Conservation (phyloP, 768 basidiomycete genomes). For the Tephrocybe sp. region DNA sequence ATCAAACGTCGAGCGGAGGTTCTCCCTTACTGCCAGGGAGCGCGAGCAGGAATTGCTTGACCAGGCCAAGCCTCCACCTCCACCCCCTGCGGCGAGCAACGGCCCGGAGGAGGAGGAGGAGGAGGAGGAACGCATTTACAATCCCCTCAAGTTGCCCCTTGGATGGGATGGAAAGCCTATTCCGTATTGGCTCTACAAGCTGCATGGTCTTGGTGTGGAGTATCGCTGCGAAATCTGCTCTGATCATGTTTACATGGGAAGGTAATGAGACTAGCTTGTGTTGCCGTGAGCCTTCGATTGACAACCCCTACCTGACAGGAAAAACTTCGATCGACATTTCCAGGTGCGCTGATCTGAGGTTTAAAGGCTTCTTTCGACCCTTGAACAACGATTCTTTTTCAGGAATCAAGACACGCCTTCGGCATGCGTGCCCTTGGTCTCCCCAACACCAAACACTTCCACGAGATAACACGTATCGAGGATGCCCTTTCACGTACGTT, state of each 20-base stretch:
- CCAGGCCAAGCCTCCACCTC: constrained; percentile 52
- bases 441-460: constrained; percentile 98
- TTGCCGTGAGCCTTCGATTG: not conserved
- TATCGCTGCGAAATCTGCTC: constrained; percentile 98
- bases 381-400: constrained; percentile 18
- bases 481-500: constrained; percentile 90
- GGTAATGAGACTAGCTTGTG: constrained; percentile 45
- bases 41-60: constrained; percentile 92
- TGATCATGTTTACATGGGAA: constrained; percentile 95
- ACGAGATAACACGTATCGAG: constrained; percentile 96
- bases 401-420: constrained; percentile 96
- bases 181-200: constrained; percentile 97
- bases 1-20: constrained; percentile 93
- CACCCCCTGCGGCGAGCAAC: constrained; percentile 44
- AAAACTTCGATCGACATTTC: constrained; percentile 96
- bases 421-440: constrained; percentile 97
- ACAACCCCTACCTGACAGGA: constrained; percentile 43
- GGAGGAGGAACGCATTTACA: constrained; percentile 96
- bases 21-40: constrained; percentile 96
- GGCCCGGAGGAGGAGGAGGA: constrained; percentile 79
- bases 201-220: constrained; percentile 97
- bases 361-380: constrained; percentile 16
- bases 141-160: constrained; percentile 93
- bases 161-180: constrained; percentile 99
- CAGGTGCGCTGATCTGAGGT: constrained; percentile 51